Percentiles rank a stretch among this genome's conserved stretches.
Conservation (phyloP, 441 rosid genomes). For the Adansonia madagascariensis region DNA sequence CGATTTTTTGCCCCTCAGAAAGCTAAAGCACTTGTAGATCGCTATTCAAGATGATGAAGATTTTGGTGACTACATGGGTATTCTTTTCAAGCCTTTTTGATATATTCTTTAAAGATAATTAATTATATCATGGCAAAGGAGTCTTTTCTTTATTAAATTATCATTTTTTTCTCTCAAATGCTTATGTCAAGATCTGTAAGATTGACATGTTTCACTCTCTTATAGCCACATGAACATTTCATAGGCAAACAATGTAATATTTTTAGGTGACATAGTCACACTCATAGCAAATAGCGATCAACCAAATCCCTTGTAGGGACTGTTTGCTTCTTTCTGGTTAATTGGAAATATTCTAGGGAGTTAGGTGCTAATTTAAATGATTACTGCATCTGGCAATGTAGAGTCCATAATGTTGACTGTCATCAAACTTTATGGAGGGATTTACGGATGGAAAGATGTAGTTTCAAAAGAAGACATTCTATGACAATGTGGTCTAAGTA, state of each 20-base stretch:
- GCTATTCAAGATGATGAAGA: constrained; percentile 61
- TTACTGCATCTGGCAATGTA: not conserved
- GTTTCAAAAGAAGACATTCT: not conserved
- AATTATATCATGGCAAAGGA: not conserved
- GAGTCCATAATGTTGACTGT: not conserved
- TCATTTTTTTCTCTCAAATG: not conserved
- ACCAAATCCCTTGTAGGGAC: not conserved
- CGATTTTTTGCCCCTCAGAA: constrained; percentile 89
- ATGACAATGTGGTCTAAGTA: not conserved
- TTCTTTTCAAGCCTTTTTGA: not conserved
- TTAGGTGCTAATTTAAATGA: not conserved
- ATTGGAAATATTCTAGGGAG: not conserved
- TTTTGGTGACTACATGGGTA: not conserved
- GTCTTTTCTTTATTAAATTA: not conserved
- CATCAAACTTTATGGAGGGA: not conserved
- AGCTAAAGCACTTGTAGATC: constrained; percentile 84
- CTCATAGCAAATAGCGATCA: not conserved
- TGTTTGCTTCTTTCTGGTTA: not conserved
- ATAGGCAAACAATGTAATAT: not conserved
- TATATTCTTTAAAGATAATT: not conserved
- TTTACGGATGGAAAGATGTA: not conserved
- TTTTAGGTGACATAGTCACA: not conserved
- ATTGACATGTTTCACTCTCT: not conserved
- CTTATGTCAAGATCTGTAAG: not conserved
- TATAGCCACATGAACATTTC: constrained; percentile 4